Percentiles rank a stretch among this genome's conserved stretches.
Conservation (phyloP, 2,329 filamentous ascomycete species). For the Ophiostoma ips region DNA sequence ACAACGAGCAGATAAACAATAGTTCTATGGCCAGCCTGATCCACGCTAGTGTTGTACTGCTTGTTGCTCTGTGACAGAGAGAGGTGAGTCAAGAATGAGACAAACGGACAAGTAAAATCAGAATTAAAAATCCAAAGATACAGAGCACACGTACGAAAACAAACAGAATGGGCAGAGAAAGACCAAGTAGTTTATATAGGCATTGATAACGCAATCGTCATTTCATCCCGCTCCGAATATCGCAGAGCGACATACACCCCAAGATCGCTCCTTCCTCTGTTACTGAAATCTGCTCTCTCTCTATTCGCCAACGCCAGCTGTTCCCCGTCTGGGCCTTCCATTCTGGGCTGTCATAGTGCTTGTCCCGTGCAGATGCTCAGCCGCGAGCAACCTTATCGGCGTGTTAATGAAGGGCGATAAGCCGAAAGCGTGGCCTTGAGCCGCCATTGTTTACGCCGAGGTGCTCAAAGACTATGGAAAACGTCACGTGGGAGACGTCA, state of each 20-base stretch:
- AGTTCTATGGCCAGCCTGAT: no score
- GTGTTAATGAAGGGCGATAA: no score
- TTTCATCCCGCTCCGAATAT: background rate
- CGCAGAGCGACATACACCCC: background rate
- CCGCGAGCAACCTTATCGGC: no score
- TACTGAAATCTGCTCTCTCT: background rate
- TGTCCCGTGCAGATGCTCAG: background rate
- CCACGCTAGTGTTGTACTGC: no score
- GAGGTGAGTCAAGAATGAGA: no score
- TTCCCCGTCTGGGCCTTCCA: background rate
- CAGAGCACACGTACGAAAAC: no score
- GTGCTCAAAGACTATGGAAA: background rate
- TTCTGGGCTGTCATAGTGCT: background rate
- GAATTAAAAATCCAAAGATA: no score
- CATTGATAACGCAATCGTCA: background rate
- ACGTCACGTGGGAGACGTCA: background rate
- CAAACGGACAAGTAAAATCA: no score
- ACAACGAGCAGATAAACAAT: no score
- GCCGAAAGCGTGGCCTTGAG: background rate
- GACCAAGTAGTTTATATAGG: background rate
- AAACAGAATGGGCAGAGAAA: background rate
- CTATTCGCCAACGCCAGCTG: background rate
- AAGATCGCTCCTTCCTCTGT: background rate
- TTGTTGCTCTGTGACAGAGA: no score
- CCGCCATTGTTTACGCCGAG: background rate